Evolutionary conservation across 2,329 filamentous ascomycete species (phyloP).

Genomic region (Colletotrichum lindemuthianum): DNA sequence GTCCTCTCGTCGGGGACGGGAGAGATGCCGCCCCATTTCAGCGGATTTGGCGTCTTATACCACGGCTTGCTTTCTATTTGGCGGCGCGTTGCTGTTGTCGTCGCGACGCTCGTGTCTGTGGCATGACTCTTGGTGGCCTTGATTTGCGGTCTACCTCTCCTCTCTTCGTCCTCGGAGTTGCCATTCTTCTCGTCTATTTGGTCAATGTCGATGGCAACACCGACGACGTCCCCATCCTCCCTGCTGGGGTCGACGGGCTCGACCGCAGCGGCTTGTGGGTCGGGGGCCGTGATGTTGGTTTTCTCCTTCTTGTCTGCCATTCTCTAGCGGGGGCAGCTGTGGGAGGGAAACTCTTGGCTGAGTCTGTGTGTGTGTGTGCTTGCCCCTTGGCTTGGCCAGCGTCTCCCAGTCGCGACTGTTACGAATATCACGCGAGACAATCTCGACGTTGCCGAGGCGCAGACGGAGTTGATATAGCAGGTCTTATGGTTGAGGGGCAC

Average conservation of each 20-base stretch:
- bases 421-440: background rate
- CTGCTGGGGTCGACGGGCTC: conserved; percentile 37
- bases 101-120: conserved; percentile 62
- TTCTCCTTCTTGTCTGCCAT: conserved; percentile 42
- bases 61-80: conserved; percentile 62
- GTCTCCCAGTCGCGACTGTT: background rate
- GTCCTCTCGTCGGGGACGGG: conserved; percentile 63
- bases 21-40: conserved; percentile 67
- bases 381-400: conserved; percentile 2
- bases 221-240: conserved; percentile 22
- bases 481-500: background rate
- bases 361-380: conserved; percentile 5
- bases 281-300: conserved; percentile 40
- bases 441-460: background rate
- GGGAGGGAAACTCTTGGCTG: background rate
- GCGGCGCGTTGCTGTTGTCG: conserved; percentile 48
- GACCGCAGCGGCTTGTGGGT: conserved; percentile 43
- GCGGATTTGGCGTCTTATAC: conserved; percentile 70
- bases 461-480: background rate
- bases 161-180: conserved; percentile 23
- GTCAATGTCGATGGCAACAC: conserved; percentile 28
- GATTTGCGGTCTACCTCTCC: conserved; percentile 39
- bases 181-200: conserved; percentile 23
- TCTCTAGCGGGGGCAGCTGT: conserved; percentile 11
- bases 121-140: conserved; percentile 61